Conservation (phyloP, 108 stramenopile species). For the Nannochloropsis oceanica region DNA sequence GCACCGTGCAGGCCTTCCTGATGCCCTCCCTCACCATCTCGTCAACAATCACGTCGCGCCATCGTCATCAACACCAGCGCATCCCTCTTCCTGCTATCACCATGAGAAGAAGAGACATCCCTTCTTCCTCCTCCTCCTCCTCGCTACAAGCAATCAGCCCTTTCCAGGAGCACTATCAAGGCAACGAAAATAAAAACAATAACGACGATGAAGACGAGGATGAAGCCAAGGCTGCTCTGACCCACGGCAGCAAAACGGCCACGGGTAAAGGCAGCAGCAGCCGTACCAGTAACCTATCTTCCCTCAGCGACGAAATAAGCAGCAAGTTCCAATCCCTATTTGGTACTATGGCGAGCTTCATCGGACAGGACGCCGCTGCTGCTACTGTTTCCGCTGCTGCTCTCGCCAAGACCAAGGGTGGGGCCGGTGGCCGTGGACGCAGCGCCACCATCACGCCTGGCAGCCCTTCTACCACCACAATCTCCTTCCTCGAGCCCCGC, state of each 20-base stretch:
- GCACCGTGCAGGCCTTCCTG: too few relatives aligned
- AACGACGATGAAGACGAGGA: background rate
- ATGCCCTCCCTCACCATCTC: too few relatives aligned
- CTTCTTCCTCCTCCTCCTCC: background rate
- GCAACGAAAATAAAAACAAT: background rate
- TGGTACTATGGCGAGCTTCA: background rate
- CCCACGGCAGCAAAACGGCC: background rate
- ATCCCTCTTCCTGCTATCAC: background rate
- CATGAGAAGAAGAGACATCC: background rate
- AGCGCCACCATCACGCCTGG: background rate
- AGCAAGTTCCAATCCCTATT: constrained; percentile 2
- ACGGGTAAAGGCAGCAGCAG: background rate
- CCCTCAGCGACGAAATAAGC: background rate
- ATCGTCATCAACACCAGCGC: background rate
- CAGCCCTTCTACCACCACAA: background rate
- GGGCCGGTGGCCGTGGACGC: background rate
- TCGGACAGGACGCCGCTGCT: background rate
- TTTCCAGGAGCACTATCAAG: background rate
- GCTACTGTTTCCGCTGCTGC: background rate
- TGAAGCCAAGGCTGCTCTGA: background rate
- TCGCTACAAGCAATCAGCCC: background rate
- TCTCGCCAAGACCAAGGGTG: background rate
- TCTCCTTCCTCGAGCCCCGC: background rate
- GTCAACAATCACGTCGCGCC: background rate
- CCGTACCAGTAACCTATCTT: background rate